Evolutionary conservation across 768 basidiomycete species (phyloP), one percentile per base, ranked within the genome.

Genomic region (Tricholomella constricta): DNA sequence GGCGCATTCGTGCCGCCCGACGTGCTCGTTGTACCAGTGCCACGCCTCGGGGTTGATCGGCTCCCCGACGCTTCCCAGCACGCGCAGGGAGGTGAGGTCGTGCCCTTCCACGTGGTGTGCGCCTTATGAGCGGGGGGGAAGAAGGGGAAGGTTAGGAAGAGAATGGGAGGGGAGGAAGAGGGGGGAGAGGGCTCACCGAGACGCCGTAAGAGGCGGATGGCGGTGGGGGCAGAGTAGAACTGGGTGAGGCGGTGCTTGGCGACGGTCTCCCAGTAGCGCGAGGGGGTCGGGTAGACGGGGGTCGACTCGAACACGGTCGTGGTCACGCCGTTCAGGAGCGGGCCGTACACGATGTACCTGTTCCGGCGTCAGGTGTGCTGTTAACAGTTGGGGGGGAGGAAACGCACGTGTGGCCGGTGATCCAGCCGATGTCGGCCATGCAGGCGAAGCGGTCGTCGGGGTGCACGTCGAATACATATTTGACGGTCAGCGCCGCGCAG

Each of bases 371-470:
- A n/a, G n/a, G n/a, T n/a, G n/a, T n/a, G n/a, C n/a, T 22, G 44
- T 15, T 17, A 10, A 32, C 10, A 32, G 37, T 45, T 17, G 42
- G 57, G 7, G 46, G 41, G 26, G 19, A 49, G 31, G 45, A 42
- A 11, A 66, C 76, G 51, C 61, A 91, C 73, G 90, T 91, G 73
- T 97, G 94, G 15, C 95, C 95, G 2, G 96, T 98, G 75, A 98
- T 96, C 96, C 96, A 98, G 62, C 96, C 96, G 47, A 99, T 81
- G 66, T 99, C 96, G 52, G 96, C 96, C 95, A 98, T 94, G 78
- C 96, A 98, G 1, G 88, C 97, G 69, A 95, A 98, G 60, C 81
- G 86, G 75, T 98, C 96, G 54, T 91, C 94, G n/a, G 89, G 86
- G 70, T 99, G 96, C 19, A 98, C 84, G 68, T 99, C 96, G 66